Evolutionary conservation across 2,329 filamentous ascomycete genomes (phyloP), one percentile per base, ranked within the genome.

Genomic region (Zymoseptoria tritici): DNA sequence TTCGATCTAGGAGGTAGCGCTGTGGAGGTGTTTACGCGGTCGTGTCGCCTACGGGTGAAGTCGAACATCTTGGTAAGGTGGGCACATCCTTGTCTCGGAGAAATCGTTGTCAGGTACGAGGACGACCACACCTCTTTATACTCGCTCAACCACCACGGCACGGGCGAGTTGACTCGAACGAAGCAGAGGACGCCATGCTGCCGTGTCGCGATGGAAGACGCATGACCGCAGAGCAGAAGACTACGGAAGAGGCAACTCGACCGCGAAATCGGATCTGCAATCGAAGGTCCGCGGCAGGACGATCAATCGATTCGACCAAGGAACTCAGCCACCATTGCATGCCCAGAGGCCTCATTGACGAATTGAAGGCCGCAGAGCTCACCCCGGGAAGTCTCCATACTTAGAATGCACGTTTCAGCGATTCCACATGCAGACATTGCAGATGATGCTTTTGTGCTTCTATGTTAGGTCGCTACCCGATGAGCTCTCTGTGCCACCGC

Each of bases 291-390:
- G 53, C 31, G 26, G 16, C 53, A 26, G 26, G 53, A 54, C 9
- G 6, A 20, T 3, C 24, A 36, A 19, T 46, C 36, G 13, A 53
- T 29, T 24, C 22, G 26, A 50, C 42, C 54, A 56, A 21, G 13
- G 16, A 56, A 24, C 55, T 56, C 42, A 21, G 55, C 55, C 55
- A 50, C 55, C 36, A 56, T 56, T 22, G 55, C 20, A 46, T 46
- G 36, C 36, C 36, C 36, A 46, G 36, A 46, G 36, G 13, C 36
- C 16, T 16, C 36, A 6, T 46, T n/a, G 13, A 46, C 36, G 36
- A 46, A 46, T 46, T 2, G 36, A 46, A 46, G 36, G 36, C 36
- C 36, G 36, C 36, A 46, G 7, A 46, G 36, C 36, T 46, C 36
- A 46, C 6, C 11, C 26, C 16, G 36, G 11, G 16, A 11, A 46